Evolutionary conservation across 176 grass and related monocot genomes (phyloP).

Genomic region (Rhynchospora breviuscula): DNA sequence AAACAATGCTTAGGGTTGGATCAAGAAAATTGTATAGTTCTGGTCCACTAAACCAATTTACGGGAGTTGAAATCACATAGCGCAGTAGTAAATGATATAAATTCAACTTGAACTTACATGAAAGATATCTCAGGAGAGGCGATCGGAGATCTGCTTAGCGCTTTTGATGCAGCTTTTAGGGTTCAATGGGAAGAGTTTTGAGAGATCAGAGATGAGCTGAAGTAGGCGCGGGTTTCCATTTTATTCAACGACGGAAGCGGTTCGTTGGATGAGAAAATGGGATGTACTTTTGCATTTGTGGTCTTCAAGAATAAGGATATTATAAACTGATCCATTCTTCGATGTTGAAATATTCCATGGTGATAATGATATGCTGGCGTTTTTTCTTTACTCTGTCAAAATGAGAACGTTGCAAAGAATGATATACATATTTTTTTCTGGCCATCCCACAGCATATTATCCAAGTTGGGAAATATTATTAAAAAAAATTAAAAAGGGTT

Average conservation of each 20-base stretch:
- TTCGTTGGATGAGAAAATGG: background rate
- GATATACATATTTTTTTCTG: background rate
- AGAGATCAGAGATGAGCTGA: background rate
- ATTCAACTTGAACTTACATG: background rate
- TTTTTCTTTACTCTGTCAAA: background rate
- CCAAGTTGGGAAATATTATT: background rate
- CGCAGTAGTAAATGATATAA: background rate
- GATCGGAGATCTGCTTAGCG: background rate
- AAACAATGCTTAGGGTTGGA: background rate
- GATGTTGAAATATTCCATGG: no score
- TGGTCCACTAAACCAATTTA: background rate
- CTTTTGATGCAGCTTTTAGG: background rate
- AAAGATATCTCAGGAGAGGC: background rate
- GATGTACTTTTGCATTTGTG: background rate
- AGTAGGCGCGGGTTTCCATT: background rate
- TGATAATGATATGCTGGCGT: background rate
- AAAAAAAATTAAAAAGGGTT: background rate
- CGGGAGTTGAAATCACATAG: background rate
- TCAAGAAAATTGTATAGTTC: background rate
- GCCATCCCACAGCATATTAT: background rate
- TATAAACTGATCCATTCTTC: no score
- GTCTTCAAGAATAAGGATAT: background rate
- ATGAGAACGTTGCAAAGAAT: background rate
- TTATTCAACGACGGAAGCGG: constrained; percentile 15
- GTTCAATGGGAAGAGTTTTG: background rate